These are phyloP conservation scores for Zea luxurians DNA, from an alignment of 176 grass and related monocot species.

Conservation along the genomic window DNA sequence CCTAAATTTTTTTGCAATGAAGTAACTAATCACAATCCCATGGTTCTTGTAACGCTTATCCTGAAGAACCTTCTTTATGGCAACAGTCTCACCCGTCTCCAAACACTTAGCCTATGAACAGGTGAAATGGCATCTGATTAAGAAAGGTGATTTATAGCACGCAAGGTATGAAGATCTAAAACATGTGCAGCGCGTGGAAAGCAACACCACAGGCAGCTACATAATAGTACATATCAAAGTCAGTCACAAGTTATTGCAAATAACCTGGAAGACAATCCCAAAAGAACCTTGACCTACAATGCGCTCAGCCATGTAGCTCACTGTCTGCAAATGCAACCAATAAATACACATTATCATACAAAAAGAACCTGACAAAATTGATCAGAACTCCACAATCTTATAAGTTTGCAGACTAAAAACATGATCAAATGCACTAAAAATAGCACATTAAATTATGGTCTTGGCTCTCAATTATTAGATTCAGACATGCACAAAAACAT, in stretches of 20 bases:
- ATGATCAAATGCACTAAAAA: too few species aligned
- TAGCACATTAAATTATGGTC: not conserved
- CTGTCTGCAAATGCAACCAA: slow-evolving; percentile 48
- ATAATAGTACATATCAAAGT: not conserved
- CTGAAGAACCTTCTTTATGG: slow-evolving; percentile 89
- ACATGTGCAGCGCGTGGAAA: not conserved
- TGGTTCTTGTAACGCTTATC: slow-evolving; percentile 94
- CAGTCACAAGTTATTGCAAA: slow-evolving; percentile 30
- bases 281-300: slow-evolving; percentile 75
- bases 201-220: not conserved
- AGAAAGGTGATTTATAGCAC: not conserved
- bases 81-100: slow-evolving; percentile 77
- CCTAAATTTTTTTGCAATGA: too few species aligned
- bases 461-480: not conserved
- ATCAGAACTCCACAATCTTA: not conserved
- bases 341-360: slow-evolving; percentile 26
- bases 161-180: slow-evolving; percentile 2
- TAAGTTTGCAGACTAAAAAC: too few species aligned
- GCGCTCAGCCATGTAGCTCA: slow-evolving; percentile 79
- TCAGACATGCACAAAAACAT: not conserved
- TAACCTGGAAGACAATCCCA: slow-evolving; percentile 73
- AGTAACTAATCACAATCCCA: too few species aligned
- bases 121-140: not conserved
- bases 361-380: not conserved
- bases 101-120: slow-evolving; percentile 68